phyloP scores from a whole-genome alignment of 1,284 basidiomycete species.

The Schizophyllum commune region DNA sequence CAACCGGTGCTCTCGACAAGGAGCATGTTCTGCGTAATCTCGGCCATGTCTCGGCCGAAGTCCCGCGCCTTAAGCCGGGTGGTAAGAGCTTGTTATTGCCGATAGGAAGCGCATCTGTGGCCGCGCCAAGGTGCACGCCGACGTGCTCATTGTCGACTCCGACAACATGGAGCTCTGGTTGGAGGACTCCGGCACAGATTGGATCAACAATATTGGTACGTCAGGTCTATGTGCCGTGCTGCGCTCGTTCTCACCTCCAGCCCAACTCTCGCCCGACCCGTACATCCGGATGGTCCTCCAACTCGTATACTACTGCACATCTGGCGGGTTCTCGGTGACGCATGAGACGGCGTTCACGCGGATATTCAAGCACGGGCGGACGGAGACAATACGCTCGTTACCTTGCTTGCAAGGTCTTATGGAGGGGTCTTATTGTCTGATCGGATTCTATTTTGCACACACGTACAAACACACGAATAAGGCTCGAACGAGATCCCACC shows the following conservation, averaged over 20 bases:
- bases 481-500: too few species aligned
- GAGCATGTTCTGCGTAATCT: too few species aligned
- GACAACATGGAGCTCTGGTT: slow-evolving; percentile 86
- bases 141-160: slow-evolving; percentile 65
- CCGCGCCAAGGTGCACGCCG: slow-evolving; percentile 55
- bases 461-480: too few species aligned
- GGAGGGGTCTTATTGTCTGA: too few species aligned
- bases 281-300: slow-evolving; percentile 93
- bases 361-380: slow-evolving; percentile 86
- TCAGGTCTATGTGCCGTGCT: slow-evolving; percentile 11
- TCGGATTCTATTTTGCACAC: too few species aligned
- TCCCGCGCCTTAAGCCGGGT: too few species aligned
- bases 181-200: slow-evolving; percentile 79
- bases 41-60: too few species aligned
- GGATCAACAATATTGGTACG: slow-evolving; percentile 80
- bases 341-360: slow-evolving; percentile 95
- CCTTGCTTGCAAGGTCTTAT: too few species aligned
- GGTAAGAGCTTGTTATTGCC: too few species aligned
- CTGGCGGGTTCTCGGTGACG: slow-evolving; percentile 77
- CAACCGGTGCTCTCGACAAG: too few species aligned
- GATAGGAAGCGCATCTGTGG: too few species aligned
- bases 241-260: slow-evolving; percentile 26
- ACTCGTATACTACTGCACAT: slow-evolving; percentile 83
- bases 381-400: slow-evolving; percentile 86
- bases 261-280: slow-evolving; percentile 78